Evolutionary conservation across 2,329 filamentous ascomycete species (phyloP).

Genomic region (Sporothrix globosa): DNA sequence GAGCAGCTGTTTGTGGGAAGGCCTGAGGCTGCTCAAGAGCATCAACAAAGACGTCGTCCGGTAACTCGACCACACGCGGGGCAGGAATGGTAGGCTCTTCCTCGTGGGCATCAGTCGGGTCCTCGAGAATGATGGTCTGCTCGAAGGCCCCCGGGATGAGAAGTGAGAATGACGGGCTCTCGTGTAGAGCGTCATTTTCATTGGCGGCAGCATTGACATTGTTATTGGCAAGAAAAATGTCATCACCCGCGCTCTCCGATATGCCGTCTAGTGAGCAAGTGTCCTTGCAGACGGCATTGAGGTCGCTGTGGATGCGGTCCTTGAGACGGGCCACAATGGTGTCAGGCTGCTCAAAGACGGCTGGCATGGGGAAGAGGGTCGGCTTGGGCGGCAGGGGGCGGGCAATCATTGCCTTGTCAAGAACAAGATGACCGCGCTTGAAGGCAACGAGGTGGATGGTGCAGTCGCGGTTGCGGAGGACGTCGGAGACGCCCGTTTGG

Average conservation of each 20-base stretch:
- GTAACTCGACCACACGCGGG: slow-evolving; percentile 35
- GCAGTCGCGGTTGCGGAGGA: slow-evolving; percentile 53
- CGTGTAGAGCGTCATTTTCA: not conserved
- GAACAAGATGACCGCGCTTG: slow-evolving; percentile 57
- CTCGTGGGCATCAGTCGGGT: not conserved
- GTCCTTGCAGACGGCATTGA: slow-evolving; percentile 56
- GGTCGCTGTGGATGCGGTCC: slow-evolving; percentile 52
- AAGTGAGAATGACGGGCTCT: not conserved
- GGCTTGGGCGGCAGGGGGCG: slow-evolving; percentile 43
- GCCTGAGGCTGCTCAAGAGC: not conserved
- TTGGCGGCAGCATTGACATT: not conserved
- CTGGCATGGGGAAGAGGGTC: slow-evolving; percentile 42
- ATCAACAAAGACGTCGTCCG: slow-evolving; percentile 24
- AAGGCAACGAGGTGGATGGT: slow-evolving; percentile 53
- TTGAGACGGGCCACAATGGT: slow-evolving; percentile 48
- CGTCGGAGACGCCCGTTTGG: slow-evolving; percentile 54
- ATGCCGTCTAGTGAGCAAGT: slow-evolving; percentile 52
- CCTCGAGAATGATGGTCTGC: slow-evolving; percentile 3
- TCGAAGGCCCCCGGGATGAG: slow-evolving; percentile 1
- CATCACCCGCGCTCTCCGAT: slow-evolving; percentile 37
- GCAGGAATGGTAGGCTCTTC: slow-evolving; percentile 1
- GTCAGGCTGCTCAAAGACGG: slow-evolving; percentile 46
- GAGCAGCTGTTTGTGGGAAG: slow-evolving; percentile 16
- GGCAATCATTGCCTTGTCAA: slow-evolving; percentile 54
- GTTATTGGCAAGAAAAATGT: not conserved